phyloP scores from a whole-genome alignment of 331 rosid genomes.

The Ulmus americana region DNA sequence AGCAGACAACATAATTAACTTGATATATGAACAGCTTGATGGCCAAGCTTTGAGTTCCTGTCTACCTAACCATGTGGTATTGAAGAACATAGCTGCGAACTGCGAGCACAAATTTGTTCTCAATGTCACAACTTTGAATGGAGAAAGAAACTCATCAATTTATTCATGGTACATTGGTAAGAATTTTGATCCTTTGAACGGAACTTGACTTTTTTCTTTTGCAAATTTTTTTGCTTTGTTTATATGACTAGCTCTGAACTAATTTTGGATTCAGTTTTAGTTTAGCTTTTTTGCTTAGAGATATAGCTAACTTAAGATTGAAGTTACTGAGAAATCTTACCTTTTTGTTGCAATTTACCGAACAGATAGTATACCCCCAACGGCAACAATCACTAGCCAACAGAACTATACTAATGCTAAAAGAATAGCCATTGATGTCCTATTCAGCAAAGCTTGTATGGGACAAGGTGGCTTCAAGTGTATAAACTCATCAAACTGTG shows the following conservation, averaged over 20 bases:
- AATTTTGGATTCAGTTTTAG: too few species aligned
- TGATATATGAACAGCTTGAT: conserved; percentile 46
- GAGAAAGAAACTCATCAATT: conserved; percentile 45
- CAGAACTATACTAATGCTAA: conserved; percentile 40
- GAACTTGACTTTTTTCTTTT: not conserved
- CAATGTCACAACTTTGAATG: conserved; percentile 37
- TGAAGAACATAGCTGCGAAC: conserved; percentile 46
- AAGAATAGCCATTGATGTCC: conserved; percentile 35
- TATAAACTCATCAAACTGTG: conserved; percentile 50
- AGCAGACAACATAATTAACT: not conserved
- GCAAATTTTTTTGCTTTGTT: too few species aligned
- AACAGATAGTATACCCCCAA: conserved; percentile 56
- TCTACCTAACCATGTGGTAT: conserved; percentile 22
- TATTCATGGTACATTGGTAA: conserved; percentile 65
- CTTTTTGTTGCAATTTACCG: conserved; percentile 7
- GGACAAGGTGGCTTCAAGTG: conserved; percentile 53
- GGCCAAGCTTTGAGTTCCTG: conserved; percentile 38
- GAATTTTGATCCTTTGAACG: not conserved
- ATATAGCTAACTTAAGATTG: too few species aligned
- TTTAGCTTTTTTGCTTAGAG: too few species aligned
- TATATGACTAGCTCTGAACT: too few species aligned
- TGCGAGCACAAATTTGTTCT: conserved; percentile 39
- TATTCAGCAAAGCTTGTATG: conserved; percentile 51
- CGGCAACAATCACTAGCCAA: conserved; percentile 43
- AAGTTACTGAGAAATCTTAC: not conserved